Evolutionary conservation across 1,139 yeast genomes (phyloP).

Genomic region (Hanseniaspora sp.): DNA sequence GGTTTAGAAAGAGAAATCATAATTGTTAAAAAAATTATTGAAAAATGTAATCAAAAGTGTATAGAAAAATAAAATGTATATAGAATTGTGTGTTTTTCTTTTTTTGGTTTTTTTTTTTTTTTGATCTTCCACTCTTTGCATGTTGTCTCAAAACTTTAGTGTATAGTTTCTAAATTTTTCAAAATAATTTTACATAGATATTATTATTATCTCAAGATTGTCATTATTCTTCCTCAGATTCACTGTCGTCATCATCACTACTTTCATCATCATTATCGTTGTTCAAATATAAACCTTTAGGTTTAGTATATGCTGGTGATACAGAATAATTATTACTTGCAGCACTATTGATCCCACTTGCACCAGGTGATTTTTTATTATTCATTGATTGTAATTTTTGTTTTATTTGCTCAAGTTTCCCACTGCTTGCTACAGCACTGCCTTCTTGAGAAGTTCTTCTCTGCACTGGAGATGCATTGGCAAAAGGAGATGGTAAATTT

Average conservation of each 20-base stretch:
- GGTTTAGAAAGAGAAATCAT: conserved; percentile 4
- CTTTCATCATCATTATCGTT: conserved; percentile 33
- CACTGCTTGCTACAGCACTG: conserved; percentile 34
- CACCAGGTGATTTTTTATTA: conserved; percentile 32
- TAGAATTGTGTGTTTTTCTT: no score
- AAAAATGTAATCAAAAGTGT: conserved; percentile 1
- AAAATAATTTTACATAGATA: neutral
- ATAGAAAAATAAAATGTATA: neutral
- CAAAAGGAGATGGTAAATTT: conserved; percentile 14
- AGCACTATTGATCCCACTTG: conserved; percentile 24
- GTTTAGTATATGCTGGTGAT: conserved; percentile 7
- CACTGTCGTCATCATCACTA: conserved; percentile 37
- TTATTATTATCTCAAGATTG: conserved; percentile 17
- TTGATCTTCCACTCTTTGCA: no score
- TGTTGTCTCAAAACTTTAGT: no score
- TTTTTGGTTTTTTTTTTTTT: no score
- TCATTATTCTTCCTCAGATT: conserved; percentile 36
- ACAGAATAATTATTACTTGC: conserved; percentile 21
- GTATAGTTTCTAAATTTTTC: neutral
- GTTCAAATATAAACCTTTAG: conserved; percentile 18
- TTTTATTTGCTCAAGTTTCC: conserved; percentile 71
- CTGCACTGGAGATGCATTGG: conserved; percentile 19
- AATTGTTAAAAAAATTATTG: conserved; percentile 1
- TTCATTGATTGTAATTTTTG: conserved; percentile 73
- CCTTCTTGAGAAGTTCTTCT: conserved; percentile 19